Conservation (phyloP, 2,329 filamentous ascomycete species). For the Fusarium annulatum region DNA sequence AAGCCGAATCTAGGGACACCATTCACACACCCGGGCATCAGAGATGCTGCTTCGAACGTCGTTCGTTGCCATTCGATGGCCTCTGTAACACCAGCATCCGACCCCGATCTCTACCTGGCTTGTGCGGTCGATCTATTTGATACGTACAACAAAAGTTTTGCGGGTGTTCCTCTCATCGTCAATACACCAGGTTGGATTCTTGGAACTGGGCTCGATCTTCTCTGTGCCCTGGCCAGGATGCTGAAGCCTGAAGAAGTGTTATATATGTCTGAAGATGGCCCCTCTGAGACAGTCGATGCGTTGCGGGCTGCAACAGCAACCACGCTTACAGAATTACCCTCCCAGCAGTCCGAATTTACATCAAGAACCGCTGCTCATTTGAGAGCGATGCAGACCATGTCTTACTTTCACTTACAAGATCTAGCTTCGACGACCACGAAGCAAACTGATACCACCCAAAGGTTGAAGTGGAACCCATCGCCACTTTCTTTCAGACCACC, state of each 20-base stretch:
- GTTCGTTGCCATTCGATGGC: slow-evolving; percentile 75
- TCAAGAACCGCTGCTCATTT: slow-evolving; percentile 73
- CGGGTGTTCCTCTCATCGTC: slow-evolving; percentile 69
- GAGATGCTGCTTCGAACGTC: slow-evolving; percentile 50
- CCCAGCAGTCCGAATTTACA: slow-evolving; percentile 66
- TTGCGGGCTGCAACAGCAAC: slow-evolving; percentile 59
- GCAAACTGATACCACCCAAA: not conserved
- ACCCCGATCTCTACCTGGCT: slow-evolving; percentile 73
- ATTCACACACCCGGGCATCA: slow-evolving; percentile 68
- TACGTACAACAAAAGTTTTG: slow-evolving; percentile 62
- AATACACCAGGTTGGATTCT: slow-evolving; percentile 82
- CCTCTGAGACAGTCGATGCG: slow-evolving; percentile 65
- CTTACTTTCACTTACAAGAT: slow-evolving; percentile 73
- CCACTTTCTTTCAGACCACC: slow-evolving; percentile 69
- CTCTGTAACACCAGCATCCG: slow-evolving; percentile 71
- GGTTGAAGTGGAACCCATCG: slow-evolving; percentile 60
- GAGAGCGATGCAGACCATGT: slow-evolving; percentile 80
- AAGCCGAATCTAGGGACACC: slow-evolving; percentile 73
- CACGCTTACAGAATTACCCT: slow-evolving; percentile 65
- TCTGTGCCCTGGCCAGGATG: slow-evolving; percentile 66
- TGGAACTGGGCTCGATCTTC: slow-evolving; percentile 74
- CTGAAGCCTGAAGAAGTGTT: slow-evolving; percentile 71
- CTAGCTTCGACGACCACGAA: slow-evolving; percentile 33
- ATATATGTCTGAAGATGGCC: slow-evolving; percentile 75
- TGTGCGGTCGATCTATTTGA: slow-evolving; percentile 72